phyloP scores from a whole-genome alignment of 768 basidiomycete genomes.

The Termitomyces sp. region DNA sequence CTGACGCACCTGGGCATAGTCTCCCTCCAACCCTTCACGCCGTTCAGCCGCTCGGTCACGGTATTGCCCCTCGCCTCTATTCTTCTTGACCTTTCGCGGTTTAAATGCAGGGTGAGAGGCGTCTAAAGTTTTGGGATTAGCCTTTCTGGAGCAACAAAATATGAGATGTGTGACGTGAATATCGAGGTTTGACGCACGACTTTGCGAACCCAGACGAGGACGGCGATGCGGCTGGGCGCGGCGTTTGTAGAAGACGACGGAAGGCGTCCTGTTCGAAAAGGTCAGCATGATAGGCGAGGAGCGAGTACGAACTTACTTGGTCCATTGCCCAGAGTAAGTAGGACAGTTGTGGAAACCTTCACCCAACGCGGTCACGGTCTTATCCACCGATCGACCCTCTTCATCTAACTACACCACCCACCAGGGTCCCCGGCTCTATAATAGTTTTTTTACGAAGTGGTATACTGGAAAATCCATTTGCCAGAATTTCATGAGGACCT shows the following conservation, averaged over 20 bases:
- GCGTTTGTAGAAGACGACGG: conserved; percentile 39
- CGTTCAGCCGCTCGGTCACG: conserved; percentile 76
- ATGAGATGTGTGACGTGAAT: not conserved
- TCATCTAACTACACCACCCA: not conserved
- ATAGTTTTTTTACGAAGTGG: not conserved
- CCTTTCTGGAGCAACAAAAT: conserved; percentile 19
- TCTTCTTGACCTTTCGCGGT: conserved; percentile 72
- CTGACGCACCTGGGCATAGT: conserved; percentile 61
- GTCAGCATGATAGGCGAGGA: not conserved
- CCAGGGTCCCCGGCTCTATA: not conserved
- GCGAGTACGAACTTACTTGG: conserved; percentile 20
- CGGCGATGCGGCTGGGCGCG: conserved; percentile 18
- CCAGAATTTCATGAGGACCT: not conserved
- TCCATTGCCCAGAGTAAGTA: conserved; percentile 22
- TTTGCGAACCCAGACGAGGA: conserved; percentile 21
- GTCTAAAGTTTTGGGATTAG: conserved; percentile 34
- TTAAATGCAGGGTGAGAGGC: conserved; percentile 67
- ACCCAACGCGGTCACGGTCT: not conserved
- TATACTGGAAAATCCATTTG: not conserved
- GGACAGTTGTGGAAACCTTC: not conserved
- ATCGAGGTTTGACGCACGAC: conserved; percentile 19
- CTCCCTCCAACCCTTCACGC: conserved; percentile 57
- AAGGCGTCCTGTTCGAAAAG: conserved; percentile 47
- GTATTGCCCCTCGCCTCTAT: conserved; percentile 41
- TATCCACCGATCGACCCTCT: not conserved